These are phyloP conservation scores for Beta corolliflora DNA, from an alignment of 179 eudicot species.

Conservation along the genomic window DNA sequence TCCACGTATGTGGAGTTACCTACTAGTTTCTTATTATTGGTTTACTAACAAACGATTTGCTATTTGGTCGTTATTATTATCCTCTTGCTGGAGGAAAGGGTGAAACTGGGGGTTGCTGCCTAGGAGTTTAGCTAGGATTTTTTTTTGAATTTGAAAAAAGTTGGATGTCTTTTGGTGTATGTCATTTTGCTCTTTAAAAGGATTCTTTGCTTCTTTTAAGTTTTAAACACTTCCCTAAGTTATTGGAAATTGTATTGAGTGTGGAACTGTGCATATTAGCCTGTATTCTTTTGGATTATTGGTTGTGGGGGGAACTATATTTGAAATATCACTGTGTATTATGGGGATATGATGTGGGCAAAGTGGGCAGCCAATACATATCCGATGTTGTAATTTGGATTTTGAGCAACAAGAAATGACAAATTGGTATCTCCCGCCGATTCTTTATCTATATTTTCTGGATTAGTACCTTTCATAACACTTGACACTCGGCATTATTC, in stretches of 20 bases:
- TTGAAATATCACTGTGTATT: not conserved
- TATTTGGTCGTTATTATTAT: not conserved
- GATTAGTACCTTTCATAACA: not conserved
- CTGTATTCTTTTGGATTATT: not conserved
- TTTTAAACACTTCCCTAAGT: not conserved
- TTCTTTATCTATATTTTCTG: not conserved
- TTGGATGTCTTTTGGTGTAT: conserved; percentile 19
- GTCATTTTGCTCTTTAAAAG: conserved; percentile 7
- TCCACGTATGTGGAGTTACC: too few species aligned
- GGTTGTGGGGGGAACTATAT: not conserved
- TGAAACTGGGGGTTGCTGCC: not conserved
- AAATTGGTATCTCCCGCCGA: not conserved
- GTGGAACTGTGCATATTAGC: not conserved
- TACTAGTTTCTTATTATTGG: too few species aligned
- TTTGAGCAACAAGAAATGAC: not conserved
- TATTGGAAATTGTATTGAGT: not conserved
- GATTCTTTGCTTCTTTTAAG: not conserved
- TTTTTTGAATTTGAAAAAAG: conserved; percentile 19
- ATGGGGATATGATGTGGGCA: not conserved
- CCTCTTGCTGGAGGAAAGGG: not conserved
- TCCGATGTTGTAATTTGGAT: not conserved
- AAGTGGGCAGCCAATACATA: not conserved
- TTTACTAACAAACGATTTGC: too few species aligned
- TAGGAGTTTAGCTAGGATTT: not conserved
- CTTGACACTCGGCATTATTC: not conserved